These are phyloP conservation scores for Beauveria sp. DNA, from an alignment of 2,329 filamentous ascomycete species.

Conservation along the genomic window DNA sequence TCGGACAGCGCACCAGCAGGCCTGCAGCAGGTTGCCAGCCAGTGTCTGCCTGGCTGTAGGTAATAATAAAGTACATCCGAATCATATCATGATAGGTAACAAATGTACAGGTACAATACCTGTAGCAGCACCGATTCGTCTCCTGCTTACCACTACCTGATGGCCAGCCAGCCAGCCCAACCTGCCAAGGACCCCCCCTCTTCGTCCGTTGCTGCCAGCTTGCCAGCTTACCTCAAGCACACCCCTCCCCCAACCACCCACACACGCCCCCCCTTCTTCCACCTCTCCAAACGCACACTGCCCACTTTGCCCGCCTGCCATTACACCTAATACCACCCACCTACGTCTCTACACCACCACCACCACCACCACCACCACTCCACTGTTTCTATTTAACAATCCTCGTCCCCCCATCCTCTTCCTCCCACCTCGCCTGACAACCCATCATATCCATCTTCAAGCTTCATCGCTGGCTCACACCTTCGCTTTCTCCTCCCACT, in stretches of 20 bases:
- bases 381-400: conserved; percentile 11
- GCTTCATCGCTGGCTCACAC: conserved; percentile 21
- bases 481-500: conserved; percentile 39
- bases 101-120: background rate
- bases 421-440: conserved; percentile 16
- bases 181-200: background rate
- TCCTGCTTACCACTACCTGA: background rate
- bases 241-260: background rate
- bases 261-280: background rate
- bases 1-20: background rate
- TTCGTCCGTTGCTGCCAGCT: background rate
- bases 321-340: background rate
- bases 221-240: background rate
- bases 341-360: background rate
- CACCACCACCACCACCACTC: background rate
- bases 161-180: background rate
- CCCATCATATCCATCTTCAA: conserved; percentile 12
- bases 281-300: background rate
- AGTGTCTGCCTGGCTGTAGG: too few species aligned
- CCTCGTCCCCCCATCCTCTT: conserved; percentile 12
- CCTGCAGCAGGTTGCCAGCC: background rate
- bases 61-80: too few species aligned
- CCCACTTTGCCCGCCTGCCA: background rate
- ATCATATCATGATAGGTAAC: background rate
- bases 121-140: background rate